A percentile compares a stretch with the other conserved stretches of the same genome.
These are phyloP conservation scores for Daldinia loculata DNA, from an alignment of 495 filamentous ascomycete genomes.

Conservation along the genomic window DNA sequence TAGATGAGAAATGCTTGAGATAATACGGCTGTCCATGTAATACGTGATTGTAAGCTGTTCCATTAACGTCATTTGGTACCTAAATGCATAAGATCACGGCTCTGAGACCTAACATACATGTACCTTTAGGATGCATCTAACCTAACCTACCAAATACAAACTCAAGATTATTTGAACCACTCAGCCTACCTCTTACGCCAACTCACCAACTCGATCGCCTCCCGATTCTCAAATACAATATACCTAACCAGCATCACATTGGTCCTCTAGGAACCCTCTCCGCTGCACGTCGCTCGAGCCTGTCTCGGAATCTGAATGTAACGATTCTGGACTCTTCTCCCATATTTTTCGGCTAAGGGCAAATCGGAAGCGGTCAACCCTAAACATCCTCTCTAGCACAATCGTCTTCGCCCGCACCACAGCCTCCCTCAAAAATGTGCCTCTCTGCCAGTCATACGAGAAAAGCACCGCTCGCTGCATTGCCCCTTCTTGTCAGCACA, in stretches of 20 bases:
- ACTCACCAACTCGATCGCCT: not conserved
- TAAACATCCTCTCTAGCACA: not conserved
- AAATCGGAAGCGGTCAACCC: conserved; percentile 6
- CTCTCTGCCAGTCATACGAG: not conserved
- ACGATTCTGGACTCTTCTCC: not conserved
- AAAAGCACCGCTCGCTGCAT: not conserved
- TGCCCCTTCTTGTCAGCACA: not conserved
- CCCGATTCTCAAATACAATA: not conserved
- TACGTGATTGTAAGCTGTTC: not conserved
- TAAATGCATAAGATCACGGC: not conserved
- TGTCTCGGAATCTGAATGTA: not conserved
- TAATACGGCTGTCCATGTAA: not conserved
- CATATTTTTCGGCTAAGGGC: not conserved
- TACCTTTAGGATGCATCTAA: no score
- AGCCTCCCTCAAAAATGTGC: not conserved
- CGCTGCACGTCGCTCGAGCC: not conserved
- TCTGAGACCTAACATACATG: not conserved
- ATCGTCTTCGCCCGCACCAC: not conserved
- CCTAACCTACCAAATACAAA: no score
- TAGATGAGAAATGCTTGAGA: not conserved
- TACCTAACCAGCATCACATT: not conserved
- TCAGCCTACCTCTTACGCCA: not conserved
- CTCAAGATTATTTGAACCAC: not conserved
- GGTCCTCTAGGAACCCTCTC: not conserved
- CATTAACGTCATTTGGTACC: not conserved